phyloP scores from a whole-genome alignment of 805 yeast species.

The Wickerhamiella azymoides region DNA sequence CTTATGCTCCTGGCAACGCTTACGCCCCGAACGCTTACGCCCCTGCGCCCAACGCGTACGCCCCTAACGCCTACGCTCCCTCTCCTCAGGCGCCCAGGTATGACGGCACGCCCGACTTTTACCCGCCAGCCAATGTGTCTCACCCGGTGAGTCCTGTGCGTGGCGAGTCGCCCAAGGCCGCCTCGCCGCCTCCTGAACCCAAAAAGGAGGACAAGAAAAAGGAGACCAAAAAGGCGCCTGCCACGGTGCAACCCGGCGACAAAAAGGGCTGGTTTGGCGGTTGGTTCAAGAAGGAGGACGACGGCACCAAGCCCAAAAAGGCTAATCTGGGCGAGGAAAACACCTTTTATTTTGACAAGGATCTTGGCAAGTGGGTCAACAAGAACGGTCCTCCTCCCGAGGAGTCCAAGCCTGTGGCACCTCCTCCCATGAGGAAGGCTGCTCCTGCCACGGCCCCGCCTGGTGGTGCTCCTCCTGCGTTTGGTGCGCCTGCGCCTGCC shows the following conservation, averaged over 20 bases:
- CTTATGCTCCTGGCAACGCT: not conserved
- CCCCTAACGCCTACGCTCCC: slow-evolving; percentile 2
- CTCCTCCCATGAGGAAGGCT: slow-evolving; percentile 46
- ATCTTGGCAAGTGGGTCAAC: slow-evolving; percentile 79
- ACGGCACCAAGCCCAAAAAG: slow-evolving; percentile 52
- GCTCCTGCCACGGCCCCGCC: not conserved
- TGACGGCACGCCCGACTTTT: slow-evolving; percentile 11
- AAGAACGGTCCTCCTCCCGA: slow-evolving; percentile 35
- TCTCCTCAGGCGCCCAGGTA: slow-evolving; percentile 8
- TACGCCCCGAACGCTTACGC: slow-evolving; percentile 2
- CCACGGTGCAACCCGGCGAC: too few species aligned
- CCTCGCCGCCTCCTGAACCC: slow-evolving; percentile 1
- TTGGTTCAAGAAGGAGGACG: slow-evolving; percentile 41
- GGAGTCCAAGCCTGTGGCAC: slow-evolving; percentile 31
- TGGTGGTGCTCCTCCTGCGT: slow-evolving; percentile 1
- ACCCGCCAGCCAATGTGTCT: slow-evolving; percentile 9
- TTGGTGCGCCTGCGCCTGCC: slow-evolving; percentile 11
- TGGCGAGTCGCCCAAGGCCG: slow-evolving; percentile 7
- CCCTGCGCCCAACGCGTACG: not conserved
- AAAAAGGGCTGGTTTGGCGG: slow-evolving; percentile 32
- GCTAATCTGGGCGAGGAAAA: slow-evolving; percentile 79
- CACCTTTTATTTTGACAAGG: slow-evolving; percentile 66
- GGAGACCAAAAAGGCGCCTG: slow-evolving; percentile 17
- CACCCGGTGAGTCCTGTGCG: slow-evolving; percentile 8
- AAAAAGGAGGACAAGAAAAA: slow-evolving; percentile 10